Conservation (phyloP, 2,329 filamentous ascomycete genomes). For the Colletotrichum incanum region DNA sequence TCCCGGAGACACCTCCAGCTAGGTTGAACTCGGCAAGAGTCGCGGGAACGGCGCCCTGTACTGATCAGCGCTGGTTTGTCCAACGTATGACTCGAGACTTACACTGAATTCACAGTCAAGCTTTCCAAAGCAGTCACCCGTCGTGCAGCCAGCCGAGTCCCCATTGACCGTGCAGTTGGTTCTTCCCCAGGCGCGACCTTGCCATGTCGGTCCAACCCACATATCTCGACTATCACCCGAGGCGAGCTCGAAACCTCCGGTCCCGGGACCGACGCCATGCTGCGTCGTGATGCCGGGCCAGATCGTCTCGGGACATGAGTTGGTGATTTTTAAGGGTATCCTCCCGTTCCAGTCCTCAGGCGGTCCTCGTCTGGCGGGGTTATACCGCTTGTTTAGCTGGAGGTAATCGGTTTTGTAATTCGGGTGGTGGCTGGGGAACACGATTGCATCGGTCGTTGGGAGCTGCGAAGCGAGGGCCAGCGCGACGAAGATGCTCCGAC, state of each 20-base stretch:
- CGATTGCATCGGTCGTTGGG: constrained; percentile 15
- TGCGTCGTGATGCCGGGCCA: constrained; percentile 86
- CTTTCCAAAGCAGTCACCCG: constrained; percentile 82
- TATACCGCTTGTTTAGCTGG: constrained; percentile 46
- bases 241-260: constrained; percentile 78
- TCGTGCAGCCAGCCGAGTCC: constrained; percentile 78
- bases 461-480: constrained; percentile 30
- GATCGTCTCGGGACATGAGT: constrained; percentile 79
- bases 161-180: constrained; percentile 86
- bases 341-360: constrained; percentile 55
- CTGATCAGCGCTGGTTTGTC: not conserved
- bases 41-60: constrained; percentile 79
- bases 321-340: constrained; percentile 78
- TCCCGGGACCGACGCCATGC: constrained; percentile 76
- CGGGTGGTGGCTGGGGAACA: constrained; percentile 28
- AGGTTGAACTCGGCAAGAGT: constrained; percentile 88
- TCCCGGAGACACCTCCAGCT: constrained; percentile 71
- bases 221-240: constrained; percentile 72
- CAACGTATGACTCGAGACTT: constrained; percentile 52
- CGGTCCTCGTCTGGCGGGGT: constrained; percentile 50
- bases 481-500: constrained; percentile 19
- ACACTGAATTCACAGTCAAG: constrained; percentile 80
- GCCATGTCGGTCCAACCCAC: constrained; percentile 81
- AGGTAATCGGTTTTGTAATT: constrained; percentile 46
- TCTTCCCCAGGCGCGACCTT: constrained; percentile 85